Conservation (phyloP, 1,284 basidiomycete genomes). For the Rhodotorula sp. region DNA sequence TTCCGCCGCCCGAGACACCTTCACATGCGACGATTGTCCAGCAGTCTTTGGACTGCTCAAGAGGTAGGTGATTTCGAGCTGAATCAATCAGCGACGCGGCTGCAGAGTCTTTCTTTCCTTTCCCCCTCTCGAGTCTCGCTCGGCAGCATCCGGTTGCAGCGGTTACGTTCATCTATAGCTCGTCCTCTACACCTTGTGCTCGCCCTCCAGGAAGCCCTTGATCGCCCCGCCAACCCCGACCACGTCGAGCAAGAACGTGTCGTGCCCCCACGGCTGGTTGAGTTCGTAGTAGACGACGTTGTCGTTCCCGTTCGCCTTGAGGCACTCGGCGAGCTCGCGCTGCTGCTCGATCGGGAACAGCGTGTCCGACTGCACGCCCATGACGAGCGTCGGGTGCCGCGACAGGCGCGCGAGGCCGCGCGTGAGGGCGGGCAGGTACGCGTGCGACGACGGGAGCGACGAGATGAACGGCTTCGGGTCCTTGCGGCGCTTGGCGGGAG, state of each 20-base stretch:
- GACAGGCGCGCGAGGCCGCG: conserved; percentile 75
- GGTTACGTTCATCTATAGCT: background rate
- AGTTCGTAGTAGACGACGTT: conserved; percentile 94
- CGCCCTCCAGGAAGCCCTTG: conserved; percentile 63
- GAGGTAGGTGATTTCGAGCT: too few species aligned
- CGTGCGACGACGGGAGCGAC: conserved; percentile 57
- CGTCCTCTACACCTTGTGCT: conserved; percentile 2
- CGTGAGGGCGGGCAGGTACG: conserved; percentile 78
- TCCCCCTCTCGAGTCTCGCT: too few species aligned
- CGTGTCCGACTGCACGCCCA: conserved; percentile 96
- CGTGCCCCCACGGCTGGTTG: conserved; percentile 88
- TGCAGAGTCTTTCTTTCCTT: too few species aligned
- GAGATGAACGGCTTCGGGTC: conserved; percentile 52
- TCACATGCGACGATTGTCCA: too few species aligned
- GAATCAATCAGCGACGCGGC: too few species aligned
- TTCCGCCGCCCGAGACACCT: too few species aligned
- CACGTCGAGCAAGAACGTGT: conserved; percentile 88
- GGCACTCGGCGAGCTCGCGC: conserved; percentile 87
- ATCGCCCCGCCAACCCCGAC: conserved; percentile 77
- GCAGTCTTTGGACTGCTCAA: too few species aligned
- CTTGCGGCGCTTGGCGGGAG: conserved; percentile 51
- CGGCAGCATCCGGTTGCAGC: too few species aligned
- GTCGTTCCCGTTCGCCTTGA: conserved; percentile 83
- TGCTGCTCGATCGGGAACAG: conserved; percentile 98
- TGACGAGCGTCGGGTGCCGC: conserved; percentile 77